These are phyloP conservation scores for Panellus pusillus DNA, from an alignment of 768 basidiomycete genomes.

Conservation along the genomic window DNA sequence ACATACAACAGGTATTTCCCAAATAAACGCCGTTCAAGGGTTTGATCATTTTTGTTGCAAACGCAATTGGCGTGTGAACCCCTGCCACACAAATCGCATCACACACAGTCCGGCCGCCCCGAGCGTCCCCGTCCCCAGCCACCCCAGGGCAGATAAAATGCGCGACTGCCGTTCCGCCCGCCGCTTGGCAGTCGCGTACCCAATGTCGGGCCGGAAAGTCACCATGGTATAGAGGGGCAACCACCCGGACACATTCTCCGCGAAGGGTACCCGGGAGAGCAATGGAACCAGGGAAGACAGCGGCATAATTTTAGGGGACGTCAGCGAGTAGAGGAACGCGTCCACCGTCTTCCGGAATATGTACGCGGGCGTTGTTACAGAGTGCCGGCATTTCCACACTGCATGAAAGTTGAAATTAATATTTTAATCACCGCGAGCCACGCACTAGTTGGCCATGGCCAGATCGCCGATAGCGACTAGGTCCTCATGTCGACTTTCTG, in stretches of 20 bases:
- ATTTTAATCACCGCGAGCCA: conserved; percentile 28
- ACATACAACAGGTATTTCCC: conserved; percentile 18
- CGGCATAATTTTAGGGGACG: conserved; percentile 46
- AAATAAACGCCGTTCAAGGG: conserved; percentile 7
- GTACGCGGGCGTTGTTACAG: conserved; percentile 81
- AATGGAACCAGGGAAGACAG: conserved; percentile 46
- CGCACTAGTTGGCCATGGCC: conserved; percentile 97
- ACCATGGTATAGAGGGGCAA: conserved; percentile 96
- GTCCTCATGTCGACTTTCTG: conserved; percentile 81
- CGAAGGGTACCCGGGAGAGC: conserved; percentile 56
- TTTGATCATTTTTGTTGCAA: conserved; percentile 18
- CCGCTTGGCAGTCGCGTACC: conserved; percentile 77
- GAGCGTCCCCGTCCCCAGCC: conserved; percentile 46
- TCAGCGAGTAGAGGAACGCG: conserved; percentile 67
- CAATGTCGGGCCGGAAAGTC: conserved; percentile 94
- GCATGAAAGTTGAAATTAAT: conserved; percentile 24
- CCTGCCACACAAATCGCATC: conserved; percentile 37
- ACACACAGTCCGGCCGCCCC: conserved; percentile 45
- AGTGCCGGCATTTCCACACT: conserved; percentile 95
- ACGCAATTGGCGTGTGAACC: conserved; percentile 30
- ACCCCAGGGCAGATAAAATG: conserved; percentile 53
- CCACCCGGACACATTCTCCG: conserved; percentile 71
- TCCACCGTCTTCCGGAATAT: conserved; percentile 79
- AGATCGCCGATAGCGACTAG: conserved; percentile 88
- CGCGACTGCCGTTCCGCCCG: conserved; percentile 70